Conservation (phyloP, 306 rosid species). For the Psophocarpus tetragonolobus region DNA sequence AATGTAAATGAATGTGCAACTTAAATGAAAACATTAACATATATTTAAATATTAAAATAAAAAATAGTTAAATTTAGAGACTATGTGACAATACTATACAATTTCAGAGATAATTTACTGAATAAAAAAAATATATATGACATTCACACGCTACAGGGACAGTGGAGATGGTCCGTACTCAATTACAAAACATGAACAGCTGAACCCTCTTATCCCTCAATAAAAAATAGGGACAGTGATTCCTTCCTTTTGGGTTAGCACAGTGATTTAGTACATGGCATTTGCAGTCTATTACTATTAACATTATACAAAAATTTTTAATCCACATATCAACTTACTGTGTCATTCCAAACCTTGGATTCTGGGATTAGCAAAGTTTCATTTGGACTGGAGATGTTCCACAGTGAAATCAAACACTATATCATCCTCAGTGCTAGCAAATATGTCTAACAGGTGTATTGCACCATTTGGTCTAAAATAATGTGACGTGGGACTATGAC, state of each 20-base stretch:
- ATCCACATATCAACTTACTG: conserved; percentile 8
- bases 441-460: conserved; percentile 10
- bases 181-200: conserved; percentile 21
- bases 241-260: conserved; percentile 28
- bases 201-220: conserved; percentile 50
- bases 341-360: conserved; percentile 35
- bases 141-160: background rate
- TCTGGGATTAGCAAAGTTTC: conserved; percentile 6
- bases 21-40: background rate
- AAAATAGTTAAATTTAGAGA: background rate
- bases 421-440: conserved; percentile 13
- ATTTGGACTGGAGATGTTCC: background rate
- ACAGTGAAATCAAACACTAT: conserved; percentile 14
- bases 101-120: background rate
- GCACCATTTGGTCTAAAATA: conserved; percentile 24
- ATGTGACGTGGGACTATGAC: conserved; percentile 31
- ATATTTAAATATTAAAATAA: background rate
- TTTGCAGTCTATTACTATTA: conserved; percentile 22
- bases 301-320: conserved; percentile 34
- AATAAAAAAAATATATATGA: background rate
- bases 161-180: background rate
- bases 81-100: background rate
- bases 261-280: conserved; percentile 11
- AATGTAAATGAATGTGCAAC: too few relatives aligned
- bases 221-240: conserved; percentile 48